Conservation (phyloP, 2,329 filamentous ascomycete species). For the Grosmannia serpens region DNA sequence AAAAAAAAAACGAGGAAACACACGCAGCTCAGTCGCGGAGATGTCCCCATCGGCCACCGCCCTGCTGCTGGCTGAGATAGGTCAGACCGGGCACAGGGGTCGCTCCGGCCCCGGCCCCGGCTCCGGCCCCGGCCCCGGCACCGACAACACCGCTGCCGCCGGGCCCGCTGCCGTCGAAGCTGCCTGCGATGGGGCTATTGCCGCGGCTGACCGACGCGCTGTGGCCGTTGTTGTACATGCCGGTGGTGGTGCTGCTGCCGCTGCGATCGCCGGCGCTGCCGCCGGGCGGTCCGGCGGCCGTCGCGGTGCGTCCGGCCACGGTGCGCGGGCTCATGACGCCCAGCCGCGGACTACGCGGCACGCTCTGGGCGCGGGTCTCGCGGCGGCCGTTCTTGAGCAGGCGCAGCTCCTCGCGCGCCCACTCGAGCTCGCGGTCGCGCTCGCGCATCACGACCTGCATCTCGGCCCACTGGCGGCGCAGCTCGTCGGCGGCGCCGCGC, state of each 20-base stretch:
- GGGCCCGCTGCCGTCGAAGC: slow-evolving; percentile 11
- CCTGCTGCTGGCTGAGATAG: slow-evolving; percentile 25
- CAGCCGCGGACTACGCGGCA: slow-evolving; percentile 45
- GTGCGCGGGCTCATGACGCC: slow-evolving; percentile 40
- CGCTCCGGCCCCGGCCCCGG: too few relatives aligned
- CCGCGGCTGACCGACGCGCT: slow-evolving; percentile 27
- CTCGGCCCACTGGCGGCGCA: slow-evolving; percentile 27
- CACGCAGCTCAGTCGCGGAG: slow-evolving; percentile 25
- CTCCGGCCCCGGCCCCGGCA: too few relatives aligned
- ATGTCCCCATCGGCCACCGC: slow-evolving; percentile 31
- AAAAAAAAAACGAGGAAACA: background rate
- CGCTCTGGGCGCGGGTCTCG: slow-evolving; percentile 44
- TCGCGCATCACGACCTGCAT: slow-evolving; percentile 33
- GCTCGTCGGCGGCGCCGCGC: slow-evolving; percentile 21
- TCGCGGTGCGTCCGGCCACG: slow-evolving; percentile 10
- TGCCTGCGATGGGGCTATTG: slow-evolving; percentile 32
- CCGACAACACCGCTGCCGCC: too few relatives aligned
- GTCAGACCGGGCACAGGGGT: slow-evolving; percentile 23
- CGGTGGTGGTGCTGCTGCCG: slow-evolving; percentile 12
- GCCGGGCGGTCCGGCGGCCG: slow-evolving; percentile 14
- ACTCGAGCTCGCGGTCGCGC: slow-evolving; percentile 38
- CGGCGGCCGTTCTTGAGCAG: slow-evolving; percentile 36
- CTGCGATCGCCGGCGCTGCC: slow-evolving; percentile 8
- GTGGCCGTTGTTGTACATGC: slow-evolving; percentile 18
- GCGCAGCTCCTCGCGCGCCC: slow-evolving; percentile 36